Conservation (phyloP, 805 yeast species). For the Isabelozyma rhagii region DNA sequence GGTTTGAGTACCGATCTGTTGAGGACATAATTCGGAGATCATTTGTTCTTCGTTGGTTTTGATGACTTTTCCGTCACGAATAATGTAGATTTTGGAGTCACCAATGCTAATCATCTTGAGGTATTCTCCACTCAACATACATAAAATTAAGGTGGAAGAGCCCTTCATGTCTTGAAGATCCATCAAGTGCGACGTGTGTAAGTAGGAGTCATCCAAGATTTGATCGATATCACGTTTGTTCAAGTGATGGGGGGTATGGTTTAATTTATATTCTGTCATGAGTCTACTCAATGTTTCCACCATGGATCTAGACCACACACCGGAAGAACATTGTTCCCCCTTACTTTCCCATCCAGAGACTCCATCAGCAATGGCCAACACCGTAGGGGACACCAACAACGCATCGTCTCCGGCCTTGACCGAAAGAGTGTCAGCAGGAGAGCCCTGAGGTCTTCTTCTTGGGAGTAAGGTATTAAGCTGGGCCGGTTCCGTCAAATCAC, state of each 20-base stretch:
- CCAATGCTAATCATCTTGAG: conserved; percentile 51
- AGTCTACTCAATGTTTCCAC: conserved; percentile 48
- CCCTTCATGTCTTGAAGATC: conserved; percentile 46
- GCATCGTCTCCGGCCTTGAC: conserved; percentile 58
- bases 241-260: conserved; percentile 35
- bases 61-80: conserved; percentile 43
- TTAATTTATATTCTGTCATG: conserved; percentile 42
- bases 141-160: conserved; percentile 46
- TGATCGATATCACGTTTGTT: conserved; percentile 39
- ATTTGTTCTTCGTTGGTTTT: conserved; percentile 46
- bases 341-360: conserved; percentile 54
- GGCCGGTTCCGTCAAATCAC: conserved; percentile 50
- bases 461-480: conserved; percentile 45
- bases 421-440: conserved; percentile 50
- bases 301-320: conserved; percentile 52
- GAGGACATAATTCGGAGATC: conserved; percentile 46
- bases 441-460: conserved; percentile 49
- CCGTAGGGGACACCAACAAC: conserved; percentile 50
- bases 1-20: conserved; percentile 54
- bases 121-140: conserved; percentile 46
- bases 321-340: conserved; percentile 37
- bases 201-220: conserved; percentile 45
- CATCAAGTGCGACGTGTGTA: conserved; percentile 50
- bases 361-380: conserved; percentile 56
- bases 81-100: conserved; percentile 47